Evolutionary conservation across 768 basidiomycete genomes (phyloP).

Genomic region (Termitomyces sp.): DNA sequence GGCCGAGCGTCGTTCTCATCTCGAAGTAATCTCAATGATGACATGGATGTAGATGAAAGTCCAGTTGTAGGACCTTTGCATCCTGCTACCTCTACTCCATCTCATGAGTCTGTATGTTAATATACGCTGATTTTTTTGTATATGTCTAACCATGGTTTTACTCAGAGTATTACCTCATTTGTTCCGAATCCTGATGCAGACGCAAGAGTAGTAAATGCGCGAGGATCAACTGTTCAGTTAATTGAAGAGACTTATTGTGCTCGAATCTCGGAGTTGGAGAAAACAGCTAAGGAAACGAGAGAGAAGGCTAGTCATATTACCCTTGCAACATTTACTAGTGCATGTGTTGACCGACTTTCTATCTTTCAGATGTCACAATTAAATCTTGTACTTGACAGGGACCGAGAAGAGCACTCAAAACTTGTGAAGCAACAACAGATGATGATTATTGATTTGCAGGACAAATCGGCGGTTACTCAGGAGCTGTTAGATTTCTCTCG

Average conservation of each 20-base stretch:
- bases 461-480: background rate
- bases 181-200: background rate
- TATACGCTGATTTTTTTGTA: background rate
- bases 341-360: background rate
- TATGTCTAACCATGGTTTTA: background rate
- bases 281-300: background rate
- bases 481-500: no score
- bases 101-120: background rate
- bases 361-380: background rate
- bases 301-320: background rate
- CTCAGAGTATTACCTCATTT: background rate
- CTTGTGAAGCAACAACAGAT: background rate
- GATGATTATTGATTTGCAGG: background rate
- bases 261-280: background rate
- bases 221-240: background rate
- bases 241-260: background rate
- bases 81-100: background rate
- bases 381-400: background rate
- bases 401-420: background rate
- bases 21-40: background rate
- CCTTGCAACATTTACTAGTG: background rate
- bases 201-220: background rate
- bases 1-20: background rate
- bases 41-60: background rate
- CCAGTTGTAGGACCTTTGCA: background rate